Base-by-base conservation (phyloP, 768 basidiomycete genomes). In the Termitomyces titanicus region DNA sequence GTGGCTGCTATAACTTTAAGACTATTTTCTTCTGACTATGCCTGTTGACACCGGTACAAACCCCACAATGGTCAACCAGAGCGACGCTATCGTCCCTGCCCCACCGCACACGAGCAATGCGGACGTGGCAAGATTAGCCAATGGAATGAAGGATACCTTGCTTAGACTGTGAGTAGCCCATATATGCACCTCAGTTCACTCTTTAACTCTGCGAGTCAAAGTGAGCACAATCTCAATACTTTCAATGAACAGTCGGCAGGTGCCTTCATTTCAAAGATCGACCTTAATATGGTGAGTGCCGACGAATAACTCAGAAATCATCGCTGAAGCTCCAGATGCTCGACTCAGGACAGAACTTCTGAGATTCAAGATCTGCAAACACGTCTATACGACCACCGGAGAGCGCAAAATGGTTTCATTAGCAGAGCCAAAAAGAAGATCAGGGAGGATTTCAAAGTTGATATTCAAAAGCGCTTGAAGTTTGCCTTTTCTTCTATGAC, bases 201-300 rank as follows among this genome's bases (percentile, higher is more conserved):
- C 24, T 29, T 9, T 22, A 37, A 5, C 10, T 35, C 47, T 54
- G 37, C 17, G 25, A 54, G n/a, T 37, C 54, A 39, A 61, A 74
- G 73, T 11, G 71, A 66, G 9, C 55, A 54, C 18, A 67, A 64
- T 11, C 70, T 76, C 51, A 56, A 54, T 2, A 58, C 56, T 8
- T 56, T 75, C 53, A 70, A 71, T 40, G 66, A 67, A 27, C 68
- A 71, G 53, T 67, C 69, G 4, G 58, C 60, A 7, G 59, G 2
- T 11, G 35, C 60, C 49, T 61, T 76, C 8, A 61, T 62, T 7
- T 37, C 50, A 20, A 34, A 54, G n/a, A 39, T 72, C 5, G 63
- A 67, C 0, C 70, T 70, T 3, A 57, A 62, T 17, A 61, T 66
- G 57, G 74, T 73, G 47, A 47, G 71, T 60, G 20, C 18, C 33